Evolutionary conservation across 148 eudicot genomes (phyloP).

Genomic region (Amaranthus hypochondriacus): DNA sequence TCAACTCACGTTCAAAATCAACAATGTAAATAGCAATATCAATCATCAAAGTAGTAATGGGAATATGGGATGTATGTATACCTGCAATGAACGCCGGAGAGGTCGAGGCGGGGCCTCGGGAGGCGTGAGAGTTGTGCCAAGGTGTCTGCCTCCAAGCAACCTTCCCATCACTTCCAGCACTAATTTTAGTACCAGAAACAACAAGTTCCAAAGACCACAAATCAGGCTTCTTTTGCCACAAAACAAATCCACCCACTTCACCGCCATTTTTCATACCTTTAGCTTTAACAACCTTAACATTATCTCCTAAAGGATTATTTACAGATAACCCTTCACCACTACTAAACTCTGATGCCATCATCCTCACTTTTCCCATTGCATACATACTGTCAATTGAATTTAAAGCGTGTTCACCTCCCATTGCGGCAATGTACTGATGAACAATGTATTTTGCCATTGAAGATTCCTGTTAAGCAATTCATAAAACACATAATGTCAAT

Average conservation of each 20-base stretch:
- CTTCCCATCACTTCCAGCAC: constrained; percentile 91
- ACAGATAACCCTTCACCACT: constrained; percentile 43
- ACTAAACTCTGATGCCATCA: constrained; percentile 66
- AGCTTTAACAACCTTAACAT: constrained; percentile 38
- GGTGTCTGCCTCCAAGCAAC: constrained; percentile 98
- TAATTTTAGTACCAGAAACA: constrained; percentile 74
- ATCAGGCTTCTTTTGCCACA: constrained; percentile 88
- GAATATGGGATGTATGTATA: constrained; percentile 10
- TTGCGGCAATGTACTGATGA: constrained; percentile 82
- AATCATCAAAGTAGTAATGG: too few species aligned
- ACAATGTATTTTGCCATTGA: constrained; percentile 91
- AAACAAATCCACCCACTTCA: constrained; percentile 80
- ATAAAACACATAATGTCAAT: constrained; percentile 9
- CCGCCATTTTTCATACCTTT: constrained; percentile 50
- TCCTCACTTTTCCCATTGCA: constrained; percentile 88
- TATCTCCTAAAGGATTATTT: constrained; percentile 17
- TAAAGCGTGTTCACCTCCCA: constrained; percentile 76
- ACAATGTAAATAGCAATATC: not conserved
- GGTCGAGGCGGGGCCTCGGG: constrained; percentile 93
- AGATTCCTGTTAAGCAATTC: constrained; percentile 47
- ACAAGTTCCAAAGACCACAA: constrained; percentile 85
- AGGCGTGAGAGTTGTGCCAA: constrained; percentile 87
- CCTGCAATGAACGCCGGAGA: constrained; percentile 90
- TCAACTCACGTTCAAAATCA: not conserved
- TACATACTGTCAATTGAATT: constrained; percentile 77